Base-by-base conservation (phyloP, 768 basidiomycete species). In the Mrakia gelida region DNA sequence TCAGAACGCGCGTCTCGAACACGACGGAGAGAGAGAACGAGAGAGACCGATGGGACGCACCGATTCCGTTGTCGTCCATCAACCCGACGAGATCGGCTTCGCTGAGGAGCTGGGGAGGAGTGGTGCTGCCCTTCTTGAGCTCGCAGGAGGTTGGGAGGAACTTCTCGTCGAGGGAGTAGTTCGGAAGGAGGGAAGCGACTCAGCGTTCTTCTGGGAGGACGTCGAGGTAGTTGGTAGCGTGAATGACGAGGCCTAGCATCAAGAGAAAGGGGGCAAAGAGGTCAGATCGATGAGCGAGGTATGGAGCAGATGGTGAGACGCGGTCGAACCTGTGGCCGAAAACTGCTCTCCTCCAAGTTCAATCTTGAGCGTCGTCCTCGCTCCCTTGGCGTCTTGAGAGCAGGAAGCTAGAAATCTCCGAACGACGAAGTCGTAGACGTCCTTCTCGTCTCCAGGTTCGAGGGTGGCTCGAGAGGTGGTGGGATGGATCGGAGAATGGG, bases 21-120 rank as follows among this genome's bases (percentile, higher is more conserved):
- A 43, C n/a, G n/a, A 11, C 11, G 41, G 41, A 70, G 28, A 11
- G 18, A n/a, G 43, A 15, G 21, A 72, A 2, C 2, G 26, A 34
- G n/a, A n/a, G n/a, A n/a, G n/a, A n/a, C n/a, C n/a, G n/a, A n/a
- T n/a, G n/a, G n/a, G n/a, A 80, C 85, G 75, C 62, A 95, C 95
- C 97, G 76, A 99, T 98, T 1, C 96, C 97, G 82, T 99, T 98
- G 86, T 97, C 96, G 84, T 99, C 97, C 97, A 99, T 99, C 45
- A 98, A 86, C 0, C 90, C 88, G 78, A 99, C 97, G 54, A 99
- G 87, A 82, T 99, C 97, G 8, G 97, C 97, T 84, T 99, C 97
- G 0, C 97, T 99, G 71, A 99, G 87, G 32, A 93, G 86, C 65
- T 86, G 89, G 3, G 97, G 97, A 34, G 88, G 88, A 0, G 90